Evolutionary conservation across 2,329 filamentous ascomycete genomes (phyloP).

Genomic region (Epichloe bromicola): DNA sequence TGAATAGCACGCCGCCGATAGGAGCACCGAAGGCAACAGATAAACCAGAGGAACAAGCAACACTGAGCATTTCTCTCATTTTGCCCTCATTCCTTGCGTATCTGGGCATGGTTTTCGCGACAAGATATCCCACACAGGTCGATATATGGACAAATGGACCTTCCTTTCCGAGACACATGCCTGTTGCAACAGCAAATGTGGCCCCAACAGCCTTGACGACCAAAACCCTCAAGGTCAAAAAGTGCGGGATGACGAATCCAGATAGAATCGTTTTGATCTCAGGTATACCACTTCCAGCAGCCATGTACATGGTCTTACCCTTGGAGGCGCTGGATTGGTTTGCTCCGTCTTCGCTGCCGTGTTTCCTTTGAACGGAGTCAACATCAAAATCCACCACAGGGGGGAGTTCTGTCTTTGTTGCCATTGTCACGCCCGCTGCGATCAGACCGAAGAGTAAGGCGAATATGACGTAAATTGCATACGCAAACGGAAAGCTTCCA

Average conservation of each 20-base stretch:
- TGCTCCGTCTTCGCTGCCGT: slow-evolving; percentile 8
- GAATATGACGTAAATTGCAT: slow-evolving; percentile 14
- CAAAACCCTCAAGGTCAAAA: slow-evolving; percentile 41
- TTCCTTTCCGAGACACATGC: slow-evolving; percentile 49
- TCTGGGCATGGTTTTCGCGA: slow-evolving; percentile 38
- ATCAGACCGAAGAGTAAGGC: slow-evolving; percentile 15
- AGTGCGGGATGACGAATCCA: slow-evolving; percentile 46
- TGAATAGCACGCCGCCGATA: slow-evolving; percentile 48
- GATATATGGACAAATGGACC: slow-evolving; percentile 50
- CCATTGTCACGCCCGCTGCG: slow-evolving; percentile 14
- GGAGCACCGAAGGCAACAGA: slow-evolving; percentile 50
- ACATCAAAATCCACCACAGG: slow-evolving; percentile 22
- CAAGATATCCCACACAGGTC: slow-evolving; percentile 41
- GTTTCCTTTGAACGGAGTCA: neutral
- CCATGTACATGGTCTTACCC: slow-evolving; percentile 45
- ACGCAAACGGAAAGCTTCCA: slow-evolving; percentile 9
- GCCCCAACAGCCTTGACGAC: slow-evolving; percentile 45
- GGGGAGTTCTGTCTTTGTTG: slow-evolving; percentile 28
- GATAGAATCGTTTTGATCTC: slow-evolving; percentile 50
- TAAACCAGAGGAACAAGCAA: slow-evolving; percentile 42
- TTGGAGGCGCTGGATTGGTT: neutral
- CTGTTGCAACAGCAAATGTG: slow-evolving; percentile 43
- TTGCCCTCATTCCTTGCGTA: slow-evolving; percentile 44
- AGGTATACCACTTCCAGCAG: slow-evolving; percentile 44
- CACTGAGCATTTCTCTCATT: slow-evolving; percentile 44